These are phyloP conservation scores for Fragaria vesca DNA, from an alignment of 306 rosid genomes.

Conservation along the genomic window DNA sequence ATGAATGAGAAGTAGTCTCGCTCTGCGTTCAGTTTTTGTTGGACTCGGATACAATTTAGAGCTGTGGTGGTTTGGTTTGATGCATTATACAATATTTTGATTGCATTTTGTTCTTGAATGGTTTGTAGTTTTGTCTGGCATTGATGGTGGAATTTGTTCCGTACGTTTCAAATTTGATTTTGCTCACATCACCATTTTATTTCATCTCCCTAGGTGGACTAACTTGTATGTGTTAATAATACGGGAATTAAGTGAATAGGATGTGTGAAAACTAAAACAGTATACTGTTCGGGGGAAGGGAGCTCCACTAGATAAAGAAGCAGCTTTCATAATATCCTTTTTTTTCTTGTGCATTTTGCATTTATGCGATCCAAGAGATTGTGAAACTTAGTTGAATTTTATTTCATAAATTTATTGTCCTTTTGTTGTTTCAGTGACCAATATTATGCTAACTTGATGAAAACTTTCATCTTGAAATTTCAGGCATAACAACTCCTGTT, in stretches of 20 bases:
- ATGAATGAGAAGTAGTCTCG: background rate
- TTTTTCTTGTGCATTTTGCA: background rate
- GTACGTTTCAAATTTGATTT: background rate
- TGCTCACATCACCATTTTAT: background rate
- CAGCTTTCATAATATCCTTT: background rate
- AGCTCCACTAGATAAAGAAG: background rate
- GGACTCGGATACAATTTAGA: background rate
- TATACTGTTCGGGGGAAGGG: background rate
- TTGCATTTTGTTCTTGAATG: background rate
- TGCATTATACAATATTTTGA: background rate
- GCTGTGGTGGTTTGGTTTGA: background rate
- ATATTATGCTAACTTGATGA: conserved; percentile 11
- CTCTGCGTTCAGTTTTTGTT: background rate
- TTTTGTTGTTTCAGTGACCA: conserved; percentile 1
- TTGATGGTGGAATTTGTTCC: background rate
- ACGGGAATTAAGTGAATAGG: background rate
- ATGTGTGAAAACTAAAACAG: background rate
- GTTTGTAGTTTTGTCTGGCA: background rate
- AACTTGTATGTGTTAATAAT: background rate
- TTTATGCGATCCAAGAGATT: background rate
- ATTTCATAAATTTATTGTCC: background rate
- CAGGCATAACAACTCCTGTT: conserved; percentile 38
- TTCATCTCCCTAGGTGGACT: background rate
- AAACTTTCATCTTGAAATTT: conserved; percentile 29
- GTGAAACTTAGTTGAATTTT: background rate